These are phyloP conservation scores for Hippophae tibetana DNA, from an alignment of 306 rosid species.

Conservation along the genomic window DNA sequence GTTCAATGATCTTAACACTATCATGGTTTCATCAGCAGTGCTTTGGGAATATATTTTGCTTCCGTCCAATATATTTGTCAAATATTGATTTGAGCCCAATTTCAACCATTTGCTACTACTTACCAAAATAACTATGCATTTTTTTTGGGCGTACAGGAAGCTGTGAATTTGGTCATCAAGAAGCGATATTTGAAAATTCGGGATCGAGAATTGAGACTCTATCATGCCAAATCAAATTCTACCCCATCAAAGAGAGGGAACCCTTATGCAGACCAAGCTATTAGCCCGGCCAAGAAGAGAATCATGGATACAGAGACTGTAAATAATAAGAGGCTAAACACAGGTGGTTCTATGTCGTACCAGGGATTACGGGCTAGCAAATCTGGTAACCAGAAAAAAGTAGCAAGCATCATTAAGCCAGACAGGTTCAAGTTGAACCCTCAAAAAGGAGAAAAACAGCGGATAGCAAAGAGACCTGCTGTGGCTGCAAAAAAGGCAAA, in stretches of 20 bases:
- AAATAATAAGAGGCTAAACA: conserved; percentile 20
- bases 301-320: conserved; percentile 27
- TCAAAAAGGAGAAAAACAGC: conserved; percentile 31
- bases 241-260: conserved; percentile 47
- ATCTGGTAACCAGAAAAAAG: conserved; percentile 46
- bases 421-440: conserved; percentile 11
- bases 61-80: too few species aligned
- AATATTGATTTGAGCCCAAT: too few species aligned
- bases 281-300: conserved; percentile 42
- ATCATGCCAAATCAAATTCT: conserved; percentile 41
- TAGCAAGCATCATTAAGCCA: conserved; percentile 9
- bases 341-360: conserved; percentile 34
- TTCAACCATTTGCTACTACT: too few species aligned
- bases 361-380: conserved; percentile 84
- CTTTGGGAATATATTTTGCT: too few species aligned
- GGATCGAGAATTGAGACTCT: conserved; percentile 57
- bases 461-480: conserved; percentile 59
- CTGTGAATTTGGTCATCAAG: conserved; percentile 46
- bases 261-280: conserved; percentile 17
- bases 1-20: too few species aligned
- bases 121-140: neutral
- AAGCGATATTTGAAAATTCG: conserved; percentile 62
- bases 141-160: conserved; percentile 45
- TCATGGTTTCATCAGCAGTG: too few species aligned
- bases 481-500: conserved; percentile 74